These are phyloP conservation scores for Ganoderma meredithae DNA, from an alignment of 1,284 basidiomycete genomes.

Conservation along the genomic window DNA sequence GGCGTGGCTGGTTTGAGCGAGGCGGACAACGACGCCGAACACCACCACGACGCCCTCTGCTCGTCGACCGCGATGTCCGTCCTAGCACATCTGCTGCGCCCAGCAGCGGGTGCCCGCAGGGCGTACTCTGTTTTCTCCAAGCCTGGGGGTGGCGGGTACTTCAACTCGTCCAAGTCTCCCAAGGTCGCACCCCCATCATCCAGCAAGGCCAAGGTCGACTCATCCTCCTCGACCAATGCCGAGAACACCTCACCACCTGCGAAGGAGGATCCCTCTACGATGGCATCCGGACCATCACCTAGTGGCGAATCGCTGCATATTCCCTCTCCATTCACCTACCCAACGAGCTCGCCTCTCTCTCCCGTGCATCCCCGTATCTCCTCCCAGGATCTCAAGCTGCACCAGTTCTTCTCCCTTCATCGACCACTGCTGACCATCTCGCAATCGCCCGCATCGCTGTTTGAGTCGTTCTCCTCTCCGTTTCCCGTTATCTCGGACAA, in stretches of 20 bases:
- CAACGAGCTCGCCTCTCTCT: constrained; percentile 32
- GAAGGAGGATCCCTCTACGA: constrained; percentile 36
- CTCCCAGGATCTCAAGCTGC: constrained; percentile 73
- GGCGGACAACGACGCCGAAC: constrained; percentile 26
- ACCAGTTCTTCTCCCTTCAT: constrained; percentile 82
- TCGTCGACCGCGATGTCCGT: constrained; percentile 46
- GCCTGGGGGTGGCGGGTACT: constrained; percentile 76
- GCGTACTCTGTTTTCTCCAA: constrained; percentile 83
- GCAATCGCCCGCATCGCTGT: constrained; percentile 61
- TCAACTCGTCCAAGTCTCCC: constrained; percentile 70
- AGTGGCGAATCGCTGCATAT: constrained; percentile 13
- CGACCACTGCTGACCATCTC: constrained; percentile 74
- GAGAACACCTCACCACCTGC: constrained; percentile 32
- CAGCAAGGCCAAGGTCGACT: constrained; percentile 39
- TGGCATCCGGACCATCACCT: constrained; percentile 26
- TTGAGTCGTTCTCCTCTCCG: constrained; percentile 51
- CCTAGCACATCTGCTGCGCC: constrained; percentile 58
- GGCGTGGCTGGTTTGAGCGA: background rate
- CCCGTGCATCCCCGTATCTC: constrained; percentile 61
- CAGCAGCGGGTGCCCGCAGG: constrained; percentile 56
- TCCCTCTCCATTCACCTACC: constrained; percentile 27
- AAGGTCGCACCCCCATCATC: constrained; percentile 37
- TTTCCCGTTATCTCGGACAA: constrained; percentile 26
- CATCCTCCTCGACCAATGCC: constrained; percentile 31
- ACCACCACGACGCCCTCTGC: constrained; percentile 31